A percentile compares a stretch with the other conserved stretches of the same genome.
phyloP scores from a whole-genome alignment of 2,329 filamentous ascomycete genomes.

The Neonectria magnoliae region DNA sequence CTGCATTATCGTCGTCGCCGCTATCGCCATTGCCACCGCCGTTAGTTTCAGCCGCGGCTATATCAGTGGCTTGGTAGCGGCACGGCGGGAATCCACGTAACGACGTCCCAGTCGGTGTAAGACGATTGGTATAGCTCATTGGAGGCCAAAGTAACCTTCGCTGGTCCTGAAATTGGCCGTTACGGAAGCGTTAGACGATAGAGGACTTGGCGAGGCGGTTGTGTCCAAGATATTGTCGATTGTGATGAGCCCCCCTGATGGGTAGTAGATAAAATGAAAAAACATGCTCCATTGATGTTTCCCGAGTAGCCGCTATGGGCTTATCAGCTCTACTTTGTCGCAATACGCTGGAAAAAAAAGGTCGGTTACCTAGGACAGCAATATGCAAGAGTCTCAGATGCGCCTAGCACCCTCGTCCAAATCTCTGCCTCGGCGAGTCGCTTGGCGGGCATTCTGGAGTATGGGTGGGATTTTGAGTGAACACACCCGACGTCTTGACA shows the following conservation, averaged over 20 bases:
- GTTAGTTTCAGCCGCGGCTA: conserved; percentile 2
- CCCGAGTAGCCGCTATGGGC: conserved; percentile 27
- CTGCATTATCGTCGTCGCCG: neutral
- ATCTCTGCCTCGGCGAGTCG: neutral
- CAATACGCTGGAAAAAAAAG: no score
- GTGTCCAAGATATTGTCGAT: conserved; percentile 26
- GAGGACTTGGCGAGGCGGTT: neutral
- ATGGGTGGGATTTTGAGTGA: conserved; percentile 13
- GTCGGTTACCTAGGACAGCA: conserved; percentile 36
- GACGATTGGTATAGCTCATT: neutral
- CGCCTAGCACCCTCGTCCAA: conserved; percentile 10
- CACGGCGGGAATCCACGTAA: conserved; percentile 22
- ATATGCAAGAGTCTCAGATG: conserved; percentile 34
- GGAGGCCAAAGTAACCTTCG: neutral
- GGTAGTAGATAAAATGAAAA: conserved; percentile 10
- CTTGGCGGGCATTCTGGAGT: neutral
- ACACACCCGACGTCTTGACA: conserved; percentile 16
- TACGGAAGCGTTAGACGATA: conserved; percentile 13
- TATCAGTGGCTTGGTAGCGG: conserved; percentile 26
- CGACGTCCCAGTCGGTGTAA: neutral
- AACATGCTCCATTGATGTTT: conserved; percentile 18
- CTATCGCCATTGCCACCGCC: neutral
- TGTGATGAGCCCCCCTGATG: neutral
- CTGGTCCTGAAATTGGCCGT: neutral
- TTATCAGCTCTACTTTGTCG: neutral